Evolutionary conservation across 2,329 filamentous ascomycete species (phyloP).

Genomic region (Colletotrichum spinosum): DNA sequence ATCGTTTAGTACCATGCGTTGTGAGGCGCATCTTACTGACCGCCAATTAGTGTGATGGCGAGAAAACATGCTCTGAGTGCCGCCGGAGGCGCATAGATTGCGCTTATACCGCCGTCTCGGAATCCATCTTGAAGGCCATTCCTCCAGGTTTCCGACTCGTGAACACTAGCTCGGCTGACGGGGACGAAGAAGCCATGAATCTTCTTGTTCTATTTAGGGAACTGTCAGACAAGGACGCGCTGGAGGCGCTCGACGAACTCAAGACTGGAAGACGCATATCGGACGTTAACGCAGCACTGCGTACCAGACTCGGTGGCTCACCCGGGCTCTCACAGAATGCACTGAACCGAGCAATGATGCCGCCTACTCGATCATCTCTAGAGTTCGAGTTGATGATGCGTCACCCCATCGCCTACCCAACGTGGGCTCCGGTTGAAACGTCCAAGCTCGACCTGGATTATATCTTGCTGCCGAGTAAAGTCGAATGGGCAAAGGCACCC

Average conservation of each 20-base stretch:
- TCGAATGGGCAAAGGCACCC: neutral
- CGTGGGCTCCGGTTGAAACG: neutral
- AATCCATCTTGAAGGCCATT: neutral
- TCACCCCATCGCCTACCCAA: conserved; percentile 4
- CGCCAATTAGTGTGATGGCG: conserved; percentile 11
- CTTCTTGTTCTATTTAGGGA: neutral
- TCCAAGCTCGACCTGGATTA: conserved; percentile 4
- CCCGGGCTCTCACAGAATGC: neutral
- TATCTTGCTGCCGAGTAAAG: neutral
- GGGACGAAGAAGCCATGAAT: neutral
- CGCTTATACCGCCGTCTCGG: neutral
- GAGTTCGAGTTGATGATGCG: conserved; percentile 19
- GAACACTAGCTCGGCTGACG: too few relatives aligned
- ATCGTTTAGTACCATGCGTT: neutral
- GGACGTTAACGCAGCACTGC: too few relatives aligned
- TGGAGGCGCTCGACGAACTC: neutral
- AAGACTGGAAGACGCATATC: neutral
- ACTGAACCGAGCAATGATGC: conserved; percentile 2
- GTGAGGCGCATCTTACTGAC: neutral
- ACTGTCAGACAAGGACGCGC: neutral
- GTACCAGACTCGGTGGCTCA: neutral
- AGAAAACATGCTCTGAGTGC: neutral
- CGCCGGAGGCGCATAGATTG: conserved; percentile 1
- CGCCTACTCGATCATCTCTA: conserved; percentile 6
- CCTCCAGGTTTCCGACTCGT: neutral